A percentile compares a stretch with the other conserved stretches of the same genome.
Evolutionary conservation across 345 rosid species (phyloP).

Genomic region (Murraya paniculata): DNA sequence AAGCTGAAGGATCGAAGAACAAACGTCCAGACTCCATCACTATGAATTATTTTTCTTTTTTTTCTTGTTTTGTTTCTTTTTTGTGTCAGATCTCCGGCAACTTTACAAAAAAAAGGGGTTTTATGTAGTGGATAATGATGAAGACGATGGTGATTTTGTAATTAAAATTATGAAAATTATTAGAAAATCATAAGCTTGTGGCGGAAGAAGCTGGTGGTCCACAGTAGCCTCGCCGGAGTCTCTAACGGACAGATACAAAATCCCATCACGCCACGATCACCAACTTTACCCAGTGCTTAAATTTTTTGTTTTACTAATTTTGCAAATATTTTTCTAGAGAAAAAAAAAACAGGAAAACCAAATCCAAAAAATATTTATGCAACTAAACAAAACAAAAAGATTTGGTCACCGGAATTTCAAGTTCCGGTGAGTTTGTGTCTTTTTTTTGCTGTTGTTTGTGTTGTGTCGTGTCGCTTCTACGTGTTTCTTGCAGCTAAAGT

Average conservation of each 20-base stretch:
- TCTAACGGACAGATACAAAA: conserved; percentile 73
- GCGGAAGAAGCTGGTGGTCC: conserved; percentile 98
- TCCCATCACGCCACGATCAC: conserved; percentile 67
- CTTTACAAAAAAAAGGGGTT: neutral
- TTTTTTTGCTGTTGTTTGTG: neutral
- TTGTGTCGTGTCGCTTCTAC: conserved; percentile 4
- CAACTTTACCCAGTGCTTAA: conserved; percentile 17
- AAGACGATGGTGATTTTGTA: too few relatives aligned
- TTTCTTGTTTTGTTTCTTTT: neutral
- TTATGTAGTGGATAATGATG: neutral
- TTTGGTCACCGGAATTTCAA: conserved; percentile 13
- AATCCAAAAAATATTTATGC: neutral
- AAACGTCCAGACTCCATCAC: conserved; percentile 68
- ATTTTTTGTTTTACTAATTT: too few relatives aligned
- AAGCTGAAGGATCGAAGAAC: conserved; percentile 55
- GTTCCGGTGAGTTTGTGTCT: conserved; percentile 18
- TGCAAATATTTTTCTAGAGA: too few relatives aligned
- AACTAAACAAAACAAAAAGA: too few relatives aligned
- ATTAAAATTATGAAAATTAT: neutral
- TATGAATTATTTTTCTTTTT: neutral
- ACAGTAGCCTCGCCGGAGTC: conserved; percentile 83
- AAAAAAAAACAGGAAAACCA: neutral
- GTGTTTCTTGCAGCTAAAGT: conserved; percentile 37
- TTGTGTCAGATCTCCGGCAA: conserved; percentile 16
- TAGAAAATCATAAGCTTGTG: conserved; percentile 91